Evolutionary conservation across 495 filamentous ascomycete genomes (phyloP).

Genomic region (Sporormia fimetaria): DNA sequence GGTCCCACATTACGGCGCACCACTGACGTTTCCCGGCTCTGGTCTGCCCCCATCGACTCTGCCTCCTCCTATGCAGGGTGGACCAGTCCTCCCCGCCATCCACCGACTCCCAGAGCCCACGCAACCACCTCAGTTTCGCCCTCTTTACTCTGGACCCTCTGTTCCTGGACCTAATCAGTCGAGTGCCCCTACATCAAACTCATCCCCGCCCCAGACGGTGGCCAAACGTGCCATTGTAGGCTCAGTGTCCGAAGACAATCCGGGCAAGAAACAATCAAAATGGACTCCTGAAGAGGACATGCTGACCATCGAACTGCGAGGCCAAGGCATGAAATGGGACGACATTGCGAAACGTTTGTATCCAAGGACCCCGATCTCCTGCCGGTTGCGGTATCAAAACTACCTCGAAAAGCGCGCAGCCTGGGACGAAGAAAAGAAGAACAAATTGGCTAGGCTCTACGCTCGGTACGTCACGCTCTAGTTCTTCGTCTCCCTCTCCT

Average conservation of each 20-base stretch:
- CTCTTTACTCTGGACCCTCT: slow-evolving; percentile 21
- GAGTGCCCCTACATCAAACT: slow-evolving; percentile 20
- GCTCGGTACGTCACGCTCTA: slow-evolving; percentile 56
- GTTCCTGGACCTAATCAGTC: slow-evolving; percentile 1
- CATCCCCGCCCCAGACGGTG: slow-evolving; percentile 29
- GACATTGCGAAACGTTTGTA: slow-evolving; percentile 86
- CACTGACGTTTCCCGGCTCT: slow-evolving; percentile 16
- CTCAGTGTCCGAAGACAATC: slow-evolving; percentile 51
- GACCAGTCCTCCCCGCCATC: slow-evolving; percentile 20
- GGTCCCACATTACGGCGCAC: slow-evolving; percentile 14
- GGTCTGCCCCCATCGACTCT: slow-evolving; percentile 3
- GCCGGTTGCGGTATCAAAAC: slow-evolving; percentile 92
- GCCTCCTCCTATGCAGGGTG: slow-evolving; percentile 17
- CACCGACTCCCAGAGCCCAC: slow-evolving; percentile 22
- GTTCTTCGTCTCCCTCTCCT: not conserved
- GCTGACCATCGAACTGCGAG: slow-evolving; percentile 77
- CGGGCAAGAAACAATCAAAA: slow-evolving; percentile 90
- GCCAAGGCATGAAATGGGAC: slow-evolving; percentile 93
- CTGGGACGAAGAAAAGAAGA: slow-evolving; percentile 96
- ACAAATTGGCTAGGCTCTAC: slow-evolving; percentile 87
- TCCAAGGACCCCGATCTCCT: slow-evolving; percentile 84
- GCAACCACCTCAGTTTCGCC: slow-evolving; percentile 23
- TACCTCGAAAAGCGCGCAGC: slow-evolving; percentile 82
- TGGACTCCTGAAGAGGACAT: slow-evolving; percentile 89
- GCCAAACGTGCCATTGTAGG: slow-evolving; percentile 40